Conservation (phyloP, 2,329 filamentous ascomycete genomes). For the Hymenoscyphus repandus region DNA sequence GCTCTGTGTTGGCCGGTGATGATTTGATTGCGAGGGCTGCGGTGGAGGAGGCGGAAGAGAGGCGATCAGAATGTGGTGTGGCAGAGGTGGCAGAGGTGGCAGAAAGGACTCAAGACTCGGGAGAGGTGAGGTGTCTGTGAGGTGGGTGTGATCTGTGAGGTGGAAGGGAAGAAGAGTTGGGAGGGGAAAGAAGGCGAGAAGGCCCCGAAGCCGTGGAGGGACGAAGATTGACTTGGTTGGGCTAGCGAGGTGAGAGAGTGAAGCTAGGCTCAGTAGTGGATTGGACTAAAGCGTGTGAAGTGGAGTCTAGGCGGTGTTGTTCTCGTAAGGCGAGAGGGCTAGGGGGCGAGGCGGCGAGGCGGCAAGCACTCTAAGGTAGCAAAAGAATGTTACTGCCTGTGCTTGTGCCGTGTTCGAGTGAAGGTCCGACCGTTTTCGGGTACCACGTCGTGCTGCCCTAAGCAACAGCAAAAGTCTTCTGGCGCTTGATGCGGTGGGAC, state of each 20-base stretch:
- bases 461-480: no score
- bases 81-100: constrained; percentile 1
- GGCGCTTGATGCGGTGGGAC: no score
- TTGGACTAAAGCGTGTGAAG: background rate
- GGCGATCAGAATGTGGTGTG: constrained; percentile 2
- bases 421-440: background rate
- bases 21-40: constrained; percentile 6
- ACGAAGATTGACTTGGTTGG: background rate
- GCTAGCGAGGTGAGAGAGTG: background rate
- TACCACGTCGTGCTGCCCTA: no score
- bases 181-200: background rate
- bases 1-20: constrained; percentile 10
- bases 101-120: no score
- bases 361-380: background rate
- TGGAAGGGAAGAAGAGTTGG: background rate
- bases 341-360: no score
- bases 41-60: constrained; percentile 4
- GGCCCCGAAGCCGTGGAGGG: background rate
- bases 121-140: no score
- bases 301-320: no score
- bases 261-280: background rate
- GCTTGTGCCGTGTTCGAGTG: background rate
- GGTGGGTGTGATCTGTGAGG: no score
- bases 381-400: background rate
- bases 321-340: no score